Conservation (phyloP, 768 basidiomycete genomes). For the Neoboletus brunneissimus region DNA sequence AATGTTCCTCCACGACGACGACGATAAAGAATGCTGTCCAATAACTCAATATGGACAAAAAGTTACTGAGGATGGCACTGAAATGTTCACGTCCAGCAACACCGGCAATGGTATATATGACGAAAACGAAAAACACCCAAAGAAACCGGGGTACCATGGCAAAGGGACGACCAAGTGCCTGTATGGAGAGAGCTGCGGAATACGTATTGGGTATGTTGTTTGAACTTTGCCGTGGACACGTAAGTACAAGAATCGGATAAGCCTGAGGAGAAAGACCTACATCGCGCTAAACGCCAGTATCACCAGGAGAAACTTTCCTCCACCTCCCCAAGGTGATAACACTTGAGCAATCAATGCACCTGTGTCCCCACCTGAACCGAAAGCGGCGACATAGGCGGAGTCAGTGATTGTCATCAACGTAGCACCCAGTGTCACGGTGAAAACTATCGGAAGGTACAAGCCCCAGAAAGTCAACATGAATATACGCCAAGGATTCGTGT, state of each 20-base stretch:
- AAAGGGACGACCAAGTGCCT: slow-evolving; percentile 34
- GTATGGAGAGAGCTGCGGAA: slow-evolving; percentile 37
- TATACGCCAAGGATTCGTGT: slow-evolving; percentile 42
- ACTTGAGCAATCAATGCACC: slow-evolving; percentile 39
- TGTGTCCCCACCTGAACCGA: too few species aligned
- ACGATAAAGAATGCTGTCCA: slow-evolving; percentile 48
- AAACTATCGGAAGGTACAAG: slow-evolving; percentile 45
- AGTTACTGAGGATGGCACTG: slow-evolving; percentile 40
- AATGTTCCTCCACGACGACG: slow-evolving; percentile 46
- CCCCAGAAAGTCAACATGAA: slow-evolving; percentile 52
- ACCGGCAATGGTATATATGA: slow-evolving; percentile 39
- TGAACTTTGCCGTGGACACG: slow-evolving; percentile 19
- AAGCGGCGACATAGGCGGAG: too few species aligned
- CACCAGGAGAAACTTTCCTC: slow-evolving; percentile 41
- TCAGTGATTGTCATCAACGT: too few species aligned
- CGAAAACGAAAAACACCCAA: slow-evolving; percentile 43
- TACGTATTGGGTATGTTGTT: slow-evolving; percentile 46
- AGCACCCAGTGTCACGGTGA: slow-evolving; percentile 20
- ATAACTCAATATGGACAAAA: slow-evolving; percentile 43
- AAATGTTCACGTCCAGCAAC: slow-evolving; percentile 45
- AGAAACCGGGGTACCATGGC: slow-evolving; percentile 43
- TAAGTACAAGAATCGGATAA: not conserved
- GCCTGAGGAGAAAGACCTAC: slow-evolving; percentile 26
- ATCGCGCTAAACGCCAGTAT: slow-evolving; percentile 41
- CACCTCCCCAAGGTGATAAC: slow-evolving; percentile 42